phyloP scores from a whole-genome alignment of 139 green algal genomes.

The Micractinium sp. region DNA sequence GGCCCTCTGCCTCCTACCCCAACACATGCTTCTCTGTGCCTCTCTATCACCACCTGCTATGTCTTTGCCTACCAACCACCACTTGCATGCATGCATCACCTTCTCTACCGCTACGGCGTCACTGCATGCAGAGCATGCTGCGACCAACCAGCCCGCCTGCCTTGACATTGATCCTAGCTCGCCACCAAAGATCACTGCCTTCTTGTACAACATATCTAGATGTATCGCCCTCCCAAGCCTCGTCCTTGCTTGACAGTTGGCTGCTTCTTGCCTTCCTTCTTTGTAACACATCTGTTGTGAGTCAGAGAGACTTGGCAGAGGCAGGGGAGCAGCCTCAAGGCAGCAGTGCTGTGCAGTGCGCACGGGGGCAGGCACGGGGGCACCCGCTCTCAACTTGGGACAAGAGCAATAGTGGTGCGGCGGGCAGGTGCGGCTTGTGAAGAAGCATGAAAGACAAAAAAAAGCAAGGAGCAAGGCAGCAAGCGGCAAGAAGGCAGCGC shows the following conservation, averaged over 20 bases:
- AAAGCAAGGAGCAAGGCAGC: no score
- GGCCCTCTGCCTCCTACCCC: no score
- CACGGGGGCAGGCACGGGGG: not conserved
- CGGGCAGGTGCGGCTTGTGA: not conserved
- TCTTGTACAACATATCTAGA: not conserved
- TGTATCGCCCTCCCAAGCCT: not conserved
- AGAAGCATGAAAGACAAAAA: no score
- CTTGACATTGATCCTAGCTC: not conserved
- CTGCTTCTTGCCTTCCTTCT: not conserved
- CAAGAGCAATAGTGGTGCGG: not conserved
- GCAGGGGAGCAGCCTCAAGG: not conserved
- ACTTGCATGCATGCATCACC: no score
- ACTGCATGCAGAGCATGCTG: no score
- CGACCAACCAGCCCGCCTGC: no score
- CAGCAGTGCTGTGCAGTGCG: not conserved
- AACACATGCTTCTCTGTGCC: no score
- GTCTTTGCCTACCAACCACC: no score
- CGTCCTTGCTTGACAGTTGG: not conserved
- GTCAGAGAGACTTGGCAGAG: not conserved
- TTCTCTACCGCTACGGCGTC: no score
- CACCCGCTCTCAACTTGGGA: not conserved
- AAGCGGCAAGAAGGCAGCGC: no score
- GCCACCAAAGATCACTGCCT: not conserved
- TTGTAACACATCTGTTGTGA: no score
- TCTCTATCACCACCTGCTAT: no score